A percentile compares a stretch with the other conserved stretches of the same genome.
Conservation (phyloP, 208 protist genomes). For the Willaertia magna region DNA sequence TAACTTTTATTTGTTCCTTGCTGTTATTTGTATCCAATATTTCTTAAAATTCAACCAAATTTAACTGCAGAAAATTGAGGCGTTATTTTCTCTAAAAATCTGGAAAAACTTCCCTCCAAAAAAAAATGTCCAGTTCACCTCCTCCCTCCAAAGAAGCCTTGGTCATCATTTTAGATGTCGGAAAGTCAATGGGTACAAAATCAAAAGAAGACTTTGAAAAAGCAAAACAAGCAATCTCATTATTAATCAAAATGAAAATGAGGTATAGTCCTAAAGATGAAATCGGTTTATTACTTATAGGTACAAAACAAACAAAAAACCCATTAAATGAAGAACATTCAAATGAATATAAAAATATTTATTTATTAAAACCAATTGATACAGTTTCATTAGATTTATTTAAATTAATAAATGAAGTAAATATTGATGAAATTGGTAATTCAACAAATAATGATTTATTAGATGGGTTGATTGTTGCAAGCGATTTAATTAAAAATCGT, state of each 20-base stretch:
- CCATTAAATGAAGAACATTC: slow-evolving; percentile 17
- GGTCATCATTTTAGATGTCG: background rate
- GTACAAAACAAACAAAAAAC: slow-evolving; percentile 36
- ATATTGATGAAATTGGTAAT: background rate
- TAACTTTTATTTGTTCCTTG: too few species aligned
- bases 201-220: background rate
- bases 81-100: too few species aligned
- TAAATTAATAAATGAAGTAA: slow-evolving; percentile 10
- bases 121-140: background rate
- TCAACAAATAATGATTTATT: slow-evolving; percentile 42
- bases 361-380: slow-evolving; percentile 10
- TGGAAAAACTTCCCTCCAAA: background rate
- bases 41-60: too few species aligned
- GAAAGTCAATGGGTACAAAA: background rate
- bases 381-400: slow-evolving; percentile 20
- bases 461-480: slow-evolving; percentile 59
- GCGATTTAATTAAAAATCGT: slow-evolving; percentile 47
- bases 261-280: slow-evolving; percentile 45
- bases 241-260: slow-evolving; percentile 24
- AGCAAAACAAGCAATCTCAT: background rate
- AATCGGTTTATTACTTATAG: slow-evolving; percentile 48
- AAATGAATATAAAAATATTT: slow-evolving; percentile 2
- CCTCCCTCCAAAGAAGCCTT: background rate
- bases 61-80: too few species aligned
- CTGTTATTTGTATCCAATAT: too few species aligned